Evolutionary conservation across 202 grass and related monocot genomes (phyloP), one percentile per base, ranked within the genome.

Genomic region (Saccharum hybrid): DNA sequence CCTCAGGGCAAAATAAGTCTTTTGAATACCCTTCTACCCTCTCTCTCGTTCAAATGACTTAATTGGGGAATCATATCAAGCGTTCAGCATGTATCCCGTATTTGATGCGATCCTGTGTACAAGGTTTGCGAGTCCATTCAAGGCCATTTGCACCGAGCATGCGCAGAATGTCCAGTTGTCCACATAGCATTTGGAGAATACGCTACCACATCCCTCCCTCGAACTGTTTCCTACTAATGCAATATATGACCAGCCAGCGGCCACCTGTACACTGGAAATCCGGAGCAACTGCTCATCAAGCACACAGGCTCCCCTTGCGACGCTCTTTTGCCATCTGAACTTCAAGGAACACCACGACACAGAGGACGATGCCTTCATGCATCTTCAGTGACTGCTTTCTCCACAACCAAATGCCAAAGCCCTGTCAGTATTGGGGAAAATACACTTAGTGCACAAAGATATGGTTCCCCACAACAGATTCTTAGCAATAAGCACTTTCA

Each of bases 341-440:
- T 85, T 63, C 40, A 7, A 23, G 28, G 40, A n/a, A 79, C 56
- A 39, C 40, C 9, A 8, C 38, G 8, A 16, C n/a, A 12, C 12
- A 34, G 52, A 61, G 57, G 15, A 38, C 0, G 23, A n/a, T 54
- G 23, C 42, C 65, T 82, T 37, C 57, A 37, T 59, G 64, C 36
- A 61, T 26, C 21, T 61, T 77, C 64, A 18, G 1, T 23, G 7
- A 51, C 52, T 18, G 12, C 61, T 3, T 63, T 66, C 43, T 74
- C 68, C 49, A 68, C 49, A 68, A 51, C 63, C 63, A 83, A 82
- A 79, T 45, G 39, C n/a, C 18, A 12, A 6, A 45, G 6, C 75
- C 81, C 86, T 88, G 60, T 38, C 6, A 43, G 56, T 72, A 83
- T 45, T 15, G 76, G 34, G 85, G 0, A 48, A n/a, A 57, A 61